Conservation (phyloP, 192 early-diverging fungal species). For the Dissophora ornata region DNA sequence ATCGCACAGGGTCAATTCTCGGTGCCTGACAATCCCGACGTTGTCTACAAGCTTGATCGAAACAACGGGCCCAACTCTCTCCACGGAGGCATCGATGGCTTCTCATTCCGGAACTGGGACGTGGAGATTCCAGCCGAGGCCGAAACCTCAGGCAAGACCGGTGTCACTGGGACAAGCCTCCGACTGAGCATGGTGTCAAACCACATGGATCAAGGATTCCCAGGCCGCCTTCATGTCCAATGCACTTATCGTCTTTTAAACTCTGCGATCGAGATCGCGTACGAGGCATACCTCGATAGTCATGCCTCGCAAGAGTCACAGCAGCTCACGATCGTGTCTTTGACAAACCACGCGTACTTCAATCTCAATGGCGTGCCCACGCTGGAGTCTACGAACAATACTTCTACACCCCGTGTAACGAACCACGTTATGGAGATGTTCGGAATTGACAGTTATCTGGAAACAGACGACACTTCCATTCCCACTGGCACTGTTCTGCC, state of each 20-base stretch:
- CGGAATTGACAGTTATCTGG: constrained; percentile 63
- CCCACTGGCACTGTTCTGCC: constrained; percentile 77
- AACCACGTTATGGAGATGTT: constrained; percentile 65
- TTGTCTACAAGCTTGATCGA: constrained; percentile 63
- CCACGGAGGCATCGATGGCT: constrained; percentile 83
- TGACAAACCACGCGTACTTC: constrained; percentile 93
- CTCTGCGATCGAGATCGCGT: constrained; percentile 64
- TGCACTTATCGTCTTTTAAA: constrained; percentile 72
- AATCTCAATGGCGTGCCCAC: constrained; percentile 79
- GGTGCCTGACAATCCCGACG: constrained; percentile 59
- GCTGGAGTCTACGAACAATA: constrained; percentile 51
- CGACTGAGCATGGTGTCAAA: constrained; percentile 67
- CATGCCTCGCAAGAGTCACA: constrained; percentile 22
- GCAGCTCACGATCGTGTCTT: constrained; percentile 71
- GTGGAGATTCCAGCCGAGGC: constrained; percentile 9
- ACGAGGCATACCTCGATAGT: constrained; percentile 50
- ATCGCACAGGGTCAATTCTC: constrained; percentile 71
- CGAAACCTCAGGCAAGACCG: not conserved
- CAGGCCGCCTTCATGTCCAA: constrained; percentile 69
- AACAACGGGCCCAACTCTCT: constrained; percentile 85
- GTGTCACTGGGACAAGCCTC: constrained; percentile 58
- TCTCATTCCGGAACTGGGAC: constrained; percentile 76
- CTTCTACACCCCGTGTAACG: constrained; percentile 30
- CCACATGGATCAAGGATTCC: constrained; percentile 85
- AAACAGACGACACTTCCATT: constrained; percentile 64